A percentile compares a stretch with the other conserved stretches of the same genome.
Conservation (phyloP, 768 basidiomycete species). For the Mycena metata region DNA sequence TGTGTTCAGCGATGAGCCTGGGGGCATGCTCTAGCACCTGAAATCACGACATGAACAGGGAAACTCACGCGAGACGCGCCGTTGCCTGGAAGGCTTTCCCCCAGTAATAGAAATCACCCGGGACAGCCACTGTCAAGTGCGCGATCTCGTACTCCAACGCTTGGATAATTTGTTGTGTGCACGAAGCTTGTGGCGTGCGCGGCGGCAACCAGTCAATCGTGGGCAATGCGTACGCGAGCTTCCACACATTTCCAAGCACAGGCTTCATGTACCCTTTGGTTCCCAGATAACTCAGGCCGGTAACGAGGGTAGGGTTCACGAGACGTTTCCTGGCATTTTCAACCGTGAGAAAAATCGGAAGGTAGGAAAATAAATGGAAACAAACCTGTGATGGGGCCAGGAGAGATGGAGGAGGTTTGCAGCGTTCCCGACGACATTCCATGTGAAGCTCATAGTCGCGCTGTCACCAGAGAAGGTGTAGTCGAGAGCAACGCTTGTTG, state of each 20-base stretch:
- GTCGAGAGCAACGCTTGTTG: slow-evolving; percentile 46
- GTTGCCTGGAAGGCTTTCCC: slow-evolving; percentile 46
- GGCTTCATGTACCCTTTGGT: slow-evolving; percentile 54
- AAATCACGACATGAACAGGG: background rate
- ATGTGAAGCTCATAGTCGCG: slow-evolving; percentile 50
- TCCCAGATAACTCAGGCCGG: slow-evolving; percentile 48
- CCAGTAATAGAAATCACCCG: slow-evolving; percentile 53
- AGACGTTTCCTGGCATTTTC: slow-evolving; percentile 39
- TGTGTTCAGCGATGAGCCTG: slow-evolving; percentile 50
- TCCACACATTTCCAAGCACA: slow-evolving; percentile 49
- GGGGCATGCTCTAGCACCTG: background rate
- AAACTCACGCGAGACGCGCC: slow-evolving; percentile 48
- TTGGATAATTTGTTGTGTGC: slow-evolving; percentile 45
- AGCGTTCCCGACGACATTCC: slow-evolving; percentile 47
- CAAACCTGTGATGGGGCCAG: slow-evolving; percentile 52
- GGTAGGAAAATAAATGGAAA: background rate
- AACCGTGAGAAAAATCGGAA: slow-evolving; percentile 28
- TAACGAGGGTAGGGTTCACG: slow-evolving; percentile 42
- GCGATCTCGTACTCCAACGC: slow-evolving; percentile 62
- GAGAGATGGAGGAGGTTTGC: slow-evolving; percentile 50
- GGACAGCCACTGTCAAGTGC: slow-evolving; percentile 61
- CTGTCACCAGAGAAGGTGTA: slow-evolving; percentile 47
- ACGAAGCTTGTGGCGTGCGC: slow-evolving; percentile 48
- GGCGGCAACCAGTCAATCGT: slow-evolving; percentile 52
- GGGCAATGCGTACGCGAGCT: slow-evolving; percentile 46